Percentiles rank a stretch among this genome's conserved stretches.
Conservation (phyloP, 2,329 filamentous ascomycete genomes). For the Phoma sp. region DNA sequence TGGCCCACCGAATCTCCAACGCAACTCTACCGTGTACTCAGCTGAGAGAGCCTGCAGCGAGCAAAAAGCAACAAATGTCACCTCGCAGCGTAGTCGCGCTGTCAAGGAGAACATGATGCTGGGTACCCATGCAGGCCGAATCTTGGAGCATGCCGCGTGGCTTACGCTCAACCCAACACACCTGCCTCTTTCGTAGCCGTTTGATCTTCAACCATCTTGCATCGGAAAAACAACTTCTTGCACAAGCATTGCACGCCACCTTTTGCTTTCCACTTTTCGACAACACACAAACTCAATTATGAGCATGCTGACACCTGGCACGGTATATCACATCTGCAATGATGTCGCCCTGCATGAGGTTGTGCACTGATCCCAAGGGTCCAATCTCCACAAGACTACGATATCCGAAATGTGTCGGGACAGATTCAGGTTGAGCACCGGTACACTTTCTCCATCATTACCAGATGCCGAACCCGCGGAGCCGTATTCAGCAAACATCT, state of each 20-base stretch:
- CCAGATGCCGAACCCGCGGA: conserved; percentile 6
- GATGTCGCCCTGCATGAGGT: conserved; percentile 15
- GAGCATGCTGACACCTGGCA: conserved; percentile 6
- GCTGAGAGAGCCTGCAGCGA: conserved; percentile 6
- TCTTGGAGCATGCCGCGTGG: conserved; percentile 20
- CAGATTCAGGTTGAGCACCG: conserved; percentile 2
- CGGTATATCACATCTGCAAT: conserved; percentile 8
- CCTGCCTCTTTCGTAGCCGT: conserved; percentile 24
- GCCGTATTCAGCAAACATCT: conserved; percentile 1
- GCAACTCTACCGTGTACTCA: conserved; percentile 6
- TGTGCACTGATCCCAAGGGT: conserved; percentile 6
- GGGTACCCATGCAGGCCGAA: conserved; percentile 9
- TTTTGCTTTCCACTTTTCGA: conserved; percentile 4
- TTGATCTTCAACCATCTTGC: conserved; percentile 15
- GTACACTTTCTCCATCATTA: conserved; percentile 12
- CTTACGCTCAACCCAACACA: conserved; percentile 11
- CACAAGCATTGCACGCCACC: conserved; percentile 11
- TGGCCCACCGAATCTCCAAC: background rate
- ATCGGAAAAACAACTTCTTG: conserved; percentile 15
- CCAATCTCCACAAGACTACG: conserved; percentile 5
- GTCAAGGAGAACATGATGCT: background rate
- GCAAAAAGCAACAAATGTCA: conserved; percentile 11
- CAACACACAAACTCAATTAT: conserved; percentile 9
- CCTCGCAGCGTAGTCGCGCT: background rate
- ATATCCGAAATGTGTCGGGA: conserved; percentile 6